phyloP scores from a whole-genome alignment of 768 basidiomycete species.

The Amanita rimosa region DNA sequence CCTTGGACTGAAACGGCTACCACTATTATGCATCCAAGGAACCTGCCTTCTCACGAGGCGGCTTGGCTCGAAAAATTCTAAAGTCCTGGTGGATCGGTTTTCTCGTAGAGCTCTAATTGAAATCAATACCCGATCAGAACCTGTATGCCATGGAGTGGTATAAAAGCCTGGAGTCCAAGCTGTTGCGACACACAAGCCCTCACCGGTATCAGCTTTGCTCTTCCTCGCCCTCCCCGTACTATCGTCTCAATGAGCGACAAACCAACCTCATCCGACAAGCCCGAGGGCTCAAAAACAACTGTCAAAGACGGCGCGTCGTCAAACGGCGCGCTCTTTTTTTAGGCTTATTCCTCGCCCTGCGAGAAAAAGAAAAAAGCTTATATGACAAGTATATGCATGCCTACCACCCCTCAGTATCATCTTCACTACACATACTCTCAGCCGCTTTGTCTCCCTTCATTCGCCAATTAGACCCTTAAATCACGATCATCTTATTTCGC shows the following conservation, averaged over 20 bases:
- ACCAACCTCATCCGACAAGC: constrained; percentile 25
- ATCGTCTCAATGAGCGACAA: constrained; percentile 26
- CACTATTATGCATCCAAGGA: constrained; percentile 17
- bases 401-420: background rate
- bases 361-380: constrained; percentile 9
- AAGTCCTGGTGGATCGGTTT: background rate
- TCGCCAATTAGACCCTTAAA: background rate
- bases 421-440: background rate
- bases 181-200: background rate
- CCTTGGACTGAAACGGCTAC: constrained; percentile 22
- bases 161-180: background rate
- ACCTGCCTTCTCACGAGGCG: constrained; percentile 13
- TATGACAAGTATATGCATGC: background rate
- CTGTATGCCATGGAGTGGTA: background rate
- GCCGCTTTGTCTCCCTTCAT: too few species aligned
- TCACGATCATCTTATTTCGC: background rate
- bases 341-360: constrained; percentile 14
- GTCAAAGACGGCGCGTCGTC: constrained; percentile 40
- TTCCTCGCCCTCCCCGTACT: constrained; percentile 4
- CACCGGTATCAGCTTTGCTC: background rate
- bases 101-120: background rate
- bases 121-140: background rate
- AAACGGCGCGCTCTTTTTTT: constrained; percentile 53
- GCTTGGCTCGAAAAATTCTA: background rate
- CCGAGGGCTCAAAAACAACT: constrained; percentile 23